phyloP scores from a whole-genome alignment of 2,329 filamentous ascomycete genomes.

The Huntiella bhutanensis region DNA sequence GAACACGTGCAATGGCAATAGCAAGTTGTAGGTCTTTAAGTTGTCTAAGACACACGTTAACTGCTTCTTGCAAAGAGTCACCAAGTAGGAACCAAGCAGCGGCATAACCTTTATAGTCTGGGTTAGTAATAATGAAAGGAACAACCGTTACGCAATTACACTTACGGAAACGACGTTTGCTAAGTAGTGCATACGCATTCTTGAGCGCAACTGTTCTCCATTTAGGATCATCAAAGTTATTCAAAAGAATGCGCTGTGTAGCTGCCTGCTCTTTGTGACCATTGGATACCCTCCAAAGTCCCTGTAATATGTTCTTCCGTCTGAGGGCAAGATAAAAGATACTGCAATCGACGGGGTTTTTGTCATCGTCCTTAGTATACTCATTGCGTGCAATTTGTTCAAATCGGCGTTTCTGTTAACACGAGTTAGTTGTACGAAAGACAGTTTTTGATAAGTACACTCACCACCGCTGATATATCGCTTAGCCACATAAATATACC shows the following conservation, averaged over 20 bases:
- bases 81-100: slow-evolving; percentile 90
- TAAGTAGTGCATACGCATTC: slow-evolving; percentile 88
- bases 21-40: slow-evolving; percentile 79
- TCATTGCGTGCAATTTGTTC: slow-evolving; percentile 84
- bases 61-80: slow-evolving; percentile 66
- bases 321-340: slow-evolving; percentile 77
- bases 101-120: slow-evolving; percentile 51
- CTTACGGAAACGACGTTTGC: slow-evolving; percentile 68
- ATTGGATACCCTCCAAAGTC: slow-evolving; percentile 82
- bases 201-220: slow-evolving; percentile 85
- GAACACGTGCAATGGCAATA: slow-evolving; percentile 70
- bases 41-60: slow-evolving; percentile 71
- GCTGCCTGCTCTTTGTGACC: slow-evolving; percentile 74
- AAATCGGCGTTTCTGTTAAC: slow-evolving; percentile 28
- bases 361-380: slow-evolving; percentile 72
- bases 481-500: slow-evolving; percentile 92
- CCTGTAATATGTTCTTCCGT: slow-evolving; percentile 80
- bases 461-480: slow-evolving; percentile 56
- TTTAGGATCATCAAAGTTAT: slow-evolving; percentile 72
- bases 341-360: slow-evolving; percentile 79
- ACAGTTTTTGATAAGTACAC: slow-evolving; percentile 15
- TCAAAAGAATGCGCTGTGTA: slow-evolving; percentile 64
- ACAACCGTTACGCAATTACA: not conserved
- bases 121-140: not conserved
- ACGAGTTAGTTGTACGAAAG: not conserved